phyloP scores from a whole-genome alignment of 2,329 filamentous ascomycete species.

The Talaromyces sp. region DNA sequence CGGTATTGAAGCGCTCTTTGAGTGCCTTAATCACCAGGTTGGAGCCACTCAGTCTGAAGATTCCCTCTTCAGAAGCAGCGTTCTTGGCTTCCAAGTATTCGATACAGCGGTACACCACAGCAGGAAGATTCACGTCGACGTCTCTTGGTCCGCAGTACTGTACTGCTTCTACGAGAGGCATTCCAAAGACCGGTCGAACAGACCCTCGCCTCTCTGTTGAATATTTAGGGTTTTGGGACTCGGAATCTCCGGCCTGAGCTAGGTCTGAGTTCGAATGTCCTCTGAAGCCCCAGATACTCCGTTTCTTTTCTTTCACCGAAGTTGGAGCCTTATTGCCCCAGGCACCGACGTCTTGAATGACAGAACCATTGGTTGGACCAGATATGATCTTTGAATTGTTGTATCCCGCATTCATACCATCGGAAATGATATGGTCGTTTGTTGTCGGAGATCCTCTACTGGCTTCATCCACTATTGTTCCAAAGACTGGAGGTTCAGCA shows the following conservation, averaged over 20 bases:
- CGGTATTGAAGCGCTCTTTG: constrained; percentile 86
- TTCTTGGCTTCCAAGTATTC: constrained; percentile 84
- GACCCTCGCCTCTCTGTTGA: constrained; percentile 51
- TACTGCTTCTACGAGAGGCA: constrained; percentile 80
- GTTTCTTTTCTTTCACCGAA: constrained; percentile 75
- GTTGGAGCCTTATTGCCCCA: constrained; percentile 76
- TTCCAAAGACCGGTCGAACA: constrained; percentile 74
- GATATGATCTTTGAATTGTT: constrained; percentile 63
- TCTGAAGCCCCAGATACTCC: constrained; percentile 62
- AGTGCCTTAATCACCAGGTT: constrained; percentile 90
- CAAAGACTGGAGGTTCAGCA: constrained; percentile 55
- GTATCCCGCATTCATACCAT: constrained; percentile 24
- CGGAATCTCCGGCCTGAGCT: constrained; percentile 35
- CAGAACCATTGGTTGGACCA: constrained; percentile 74
- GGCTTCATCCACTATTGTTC: constrained; percentile 36
- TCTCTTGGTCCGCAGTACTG: constrained; percentile 65
- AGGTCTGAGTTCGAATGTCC: constrained; percentile 69
- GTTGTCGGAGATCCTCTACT: constrained; percentile 34
- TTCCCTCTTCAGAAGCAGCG: constrained; percentile 83
- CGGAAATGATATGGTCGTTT: constrained; percentile 26
- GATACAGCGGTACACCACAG: constrained; percentile 92
- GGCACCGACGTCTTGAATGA: constrained; percentile 75
- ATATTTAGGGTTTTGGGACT: constrained; percentile 51
- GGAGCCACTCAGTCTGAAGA: constrained; percentile 95
- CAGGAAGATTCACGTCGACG: constrained; percentile 74